Evolutionary conservation across 2,329 filamentous ascomycete species (phyloP).

Genomic region (Colletotrichum euphorbiae): DNA sequence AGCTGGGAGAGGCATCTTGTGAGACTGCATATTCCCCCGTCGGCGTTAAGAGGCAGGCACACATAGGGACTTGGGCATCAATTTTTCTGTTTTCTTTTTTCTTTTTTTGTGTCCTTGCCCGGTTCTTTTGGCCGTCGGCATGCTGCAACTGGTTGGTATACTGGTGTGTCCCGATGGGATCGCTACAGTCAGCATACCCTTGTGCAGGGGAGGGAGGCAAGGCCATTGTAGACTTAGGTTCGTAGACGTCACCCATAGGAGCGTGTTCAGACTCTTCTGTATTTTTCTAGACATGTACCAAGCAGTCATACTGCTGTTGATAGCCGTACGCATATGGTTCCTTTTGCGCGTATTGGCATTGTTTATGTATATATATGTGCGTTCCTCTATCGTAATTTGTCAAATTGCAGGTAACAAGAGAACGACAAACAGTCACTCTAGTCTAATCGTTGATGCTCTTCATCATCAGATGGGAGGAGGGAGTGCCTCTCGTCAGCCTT

Average conservation of each 20-base stretch:
- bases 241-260: conserved; percentile 4
- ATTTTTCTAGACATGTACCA: conserved; percentile 2
- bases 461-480: conserved; percentile 34
- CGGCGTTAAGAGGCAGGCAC: conserved; percentile 38
- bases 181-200: conserved; percentile 1
- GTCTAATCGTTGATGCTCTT: conserved; percentile 41
- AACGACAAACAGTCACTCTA: neutral
- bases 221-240: conserved; percentile 11
- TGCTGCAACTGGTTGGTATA: neutral
- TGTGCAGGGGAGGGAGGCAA: neutral
- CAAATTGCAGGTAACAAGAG: neutral
- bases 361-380: too few relatives aligned
- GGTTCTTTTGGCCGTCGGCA: conserved; percentile 14
- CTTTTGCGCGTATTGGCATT: neutral
- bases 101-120: conserved; percentile 30
- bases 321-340: neutral
- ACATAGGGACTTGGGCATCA: conserved; percentile 29
- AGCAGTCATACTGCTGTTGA: neutral
- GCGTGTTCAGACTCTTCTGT: conserved; percentile 2
- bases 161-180: conserved; percentile 5
- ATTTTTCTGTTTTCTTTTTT: conserved; percentile 25
- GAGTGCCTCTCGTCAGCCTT: conserved; percentile 40
- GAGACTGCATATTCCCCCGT: conserved; percentile 31
- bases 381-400: neutral
- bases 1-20: conserved; percentile 26